phyloP scores from a whole-genome alignment of 2,329 filamentous ascomycete species.

The Rhytidhysteron rufulum region DNA sequence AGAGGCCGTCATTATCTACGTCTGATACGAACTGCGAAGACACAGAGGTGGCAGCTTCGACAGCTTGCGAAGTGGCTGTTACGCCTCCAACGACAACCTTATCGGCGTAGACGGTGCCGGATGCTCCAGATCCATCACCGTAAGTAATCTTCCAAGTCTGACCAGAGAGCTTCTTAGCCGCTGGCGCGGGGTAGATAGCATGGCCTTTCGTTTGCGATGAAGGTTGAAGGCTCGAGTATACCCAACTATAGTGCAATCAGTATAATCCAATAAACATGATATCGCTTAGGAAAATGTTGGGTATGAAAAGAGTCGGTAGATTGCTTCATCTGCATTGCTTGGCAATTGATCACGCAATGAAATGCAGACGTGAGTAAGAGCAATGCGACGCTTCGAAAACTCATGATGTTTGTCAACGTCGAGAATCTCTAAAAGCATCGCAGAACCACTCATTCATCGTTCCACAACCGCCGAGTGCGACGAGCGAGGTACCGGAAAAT shows the following conservation, averaged over 20 bases:
- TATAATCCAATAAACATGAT: not conserved
- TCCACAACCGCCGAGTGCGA: too few species aligned
- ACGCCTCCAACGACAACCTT: conserved; percentile 59
- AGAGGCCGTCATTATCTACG: conserved; percentile 54
- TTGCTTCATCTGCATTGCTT: too few species aligned
- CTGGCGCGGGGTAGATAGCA: conserved; percentile 52
- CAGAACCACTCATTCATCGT: too few species aligned
- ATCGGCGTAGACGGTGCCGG: conserved; percentile 63
- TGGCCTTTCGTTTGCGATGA: conserved; percentile 51
- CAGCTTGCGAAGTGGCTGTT: conserved; percentile 57
- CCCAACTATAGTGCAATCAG: conserved; percentile 52
- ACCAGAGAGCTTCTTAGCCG: conserved; percentile 45
- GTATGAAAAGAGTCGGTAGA: not conserved
- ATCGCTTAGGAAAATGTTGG: not conserved
- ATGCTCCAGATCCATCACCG: conserved; percentile 61
- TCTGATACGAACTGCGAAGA: conserved; percentile 52
- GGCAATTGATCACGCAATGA: too few species aligned
- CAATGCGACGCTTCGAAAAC: too few species aligned
- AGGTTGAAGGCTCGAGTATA: conserved; percentile 59
- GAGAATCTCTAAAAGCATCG: too few species aligned
- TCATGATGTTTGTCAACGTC: too few species aligned
- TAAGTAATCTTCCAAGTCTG: conserved; percentile 60
- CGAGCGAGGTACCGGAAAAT: too few species aligned
- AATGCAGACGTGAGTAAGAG: too few species aligned
- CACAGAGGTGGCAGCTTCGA: conserved; percentile 61